Percentiles rank a stretch among this genome's conserved stretches.
Evolutionary conservation across 129 eudicot species (phyloP).

Genomic region (Escallonia herrerae): DNA sequence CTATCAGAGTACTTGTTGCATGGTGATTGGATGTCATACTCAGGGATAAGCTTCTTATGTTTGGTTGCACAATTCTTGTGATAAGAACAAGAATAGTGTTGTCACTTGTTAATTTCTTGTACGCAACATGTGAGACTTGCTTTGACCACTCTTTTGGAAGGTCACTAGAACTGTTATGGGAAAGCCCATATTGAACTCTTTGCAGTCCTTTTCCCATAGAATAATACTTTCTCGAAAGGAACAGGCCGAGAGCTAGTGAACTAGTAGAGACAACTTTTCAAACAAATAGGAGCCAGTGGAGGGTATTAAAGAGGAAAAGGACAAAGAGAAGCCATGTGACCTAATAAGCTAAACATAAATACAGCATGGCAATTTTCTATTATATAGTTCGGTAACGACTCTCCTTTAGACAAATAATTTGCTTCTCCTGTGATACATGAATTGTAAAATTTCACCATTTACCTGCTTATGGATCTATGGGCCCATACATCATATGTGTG

Average conservation of each 20-base stretch:
- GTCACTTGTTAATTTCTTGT: neutral
- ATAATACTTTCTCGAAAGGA: neutral
- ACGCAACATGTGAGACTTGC: neutral
- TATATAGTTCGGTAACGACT: too few relatives aligned
- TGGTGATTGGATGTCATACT: too few relatives aligned
- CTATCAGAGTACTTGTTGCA: too few relatives aligned
- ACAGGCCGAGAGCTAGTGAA: neutral
- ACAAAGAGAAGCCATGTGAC: neutral
- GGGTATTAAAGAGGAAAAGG: neutral
- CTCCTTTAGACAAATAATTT: too few relatives aligned
- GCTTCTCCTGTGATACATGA: too few relatives aligned
- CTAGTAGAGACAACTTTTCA: neutral
- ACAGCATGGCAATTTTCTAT: too few relatives aligned
- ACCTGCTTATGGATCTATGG: too few relatives aligned
- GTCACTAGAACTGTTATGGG: neutral
- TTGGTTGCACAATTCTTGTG: neutral
- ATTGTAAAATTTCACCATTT: too few relatives aligned
- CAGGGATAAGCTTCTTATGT: too few relatives aligned
- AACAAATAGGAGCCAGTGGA: neutral
- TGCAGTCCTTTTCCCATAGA: neutral
- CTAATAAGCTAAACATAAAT: too few relatives aligned
- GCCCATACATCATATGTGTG: too few relatives aligned
- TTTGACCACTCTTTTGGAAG: constrained; percentile 2
- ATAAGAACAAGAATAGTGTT: neutral
- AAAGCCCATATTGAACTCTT: neutral